Evolutionary conservation across 352 stramenopile genomes (phyloP).

Genomic region (Globisporangium barbulae): DNA sequence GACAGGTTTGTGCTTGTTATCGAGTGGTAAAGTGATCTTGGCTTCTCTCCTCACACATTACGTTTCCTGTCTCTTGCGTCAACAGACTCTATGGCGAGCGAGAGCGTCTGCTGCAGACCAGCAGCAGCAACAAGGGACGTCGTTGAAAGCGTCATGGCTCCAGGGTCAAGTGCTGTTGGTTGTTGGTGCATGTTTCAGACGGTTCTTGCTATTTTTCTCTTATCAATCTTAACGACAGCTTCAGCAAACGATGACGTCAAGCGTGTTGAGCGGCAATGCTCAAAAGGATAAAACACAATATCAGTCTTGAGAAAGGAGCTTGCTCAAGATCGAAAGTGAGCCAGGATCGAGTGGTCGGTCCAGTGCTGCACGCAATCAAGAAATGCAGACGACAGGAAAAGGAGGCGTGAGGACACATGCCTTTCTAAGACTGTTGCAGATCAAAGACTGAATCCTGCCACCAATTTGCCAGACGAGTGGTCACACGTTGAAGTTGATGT

Average conservation of each 20-base stretch:
- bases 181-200: not conserved
- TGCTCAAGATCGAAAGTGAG: too few species aligned
- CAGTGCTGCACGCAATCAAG: too few species aligned
- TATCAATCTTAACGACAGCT: not conserved
- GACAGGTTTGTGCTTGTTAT: slow-evolving; percentile 34
- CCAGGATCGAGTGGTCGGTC: too few species aligned
- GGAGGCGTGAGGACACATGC: too few species aligned
- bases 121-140: not conserved
- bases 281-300: not conserved
- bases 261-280: not conserved
- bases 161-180: not conserved
- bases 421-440: too few species aligned
- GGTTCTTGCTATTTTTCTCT: not conserved
- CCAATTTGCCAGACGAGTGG: too few species aligned
- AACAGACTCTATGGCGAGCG: slow-evolving; percentile 36
- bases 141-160: slow-evolving; percentile 1
- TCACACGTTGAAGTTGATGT: too few species aligned
- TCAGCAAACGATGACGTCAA: not conserved
- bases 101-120: slow-evolving; percentile 27
- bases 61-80: not conserved
- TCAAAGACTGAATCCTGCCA: too few species aligned
- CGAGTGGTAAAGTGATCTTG: not conserved
- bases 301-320: too few species aligned
- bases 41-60: not conserved
- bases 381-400: too few species aligned